A percentile compares a stretch with the other conserved stretches of the same genome.
Conservation (phyloP, 805 yeast species). For the Pichia cabralensis region DNA sequence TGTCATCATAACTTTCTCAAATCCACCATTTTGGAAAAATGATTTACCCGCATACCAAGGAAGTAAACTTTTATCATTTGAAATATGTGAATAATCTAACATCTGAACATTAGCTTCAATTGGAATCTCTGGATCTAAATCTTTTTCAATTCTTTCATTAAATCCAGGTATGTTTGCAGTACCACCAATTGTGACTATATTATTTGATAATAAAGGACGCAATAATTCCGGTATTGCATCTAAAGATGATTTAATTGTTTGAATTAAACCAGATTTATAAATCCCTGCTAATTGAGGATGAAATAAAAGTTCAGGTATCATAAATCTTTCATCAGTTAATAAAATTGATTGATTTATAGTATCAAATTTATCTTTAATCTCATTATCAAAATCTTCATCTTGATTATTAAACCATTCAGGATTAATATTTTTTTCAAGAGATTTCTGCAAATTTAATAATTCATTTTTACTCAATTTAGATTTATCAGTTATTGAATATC, state of each 20-base stretch:
- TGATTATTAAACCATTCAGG: constrained; percentile 68
- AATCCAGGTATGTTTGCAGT: constrained; percentile 63
- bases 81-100: constrained; percentile 19
- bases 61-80: constrained; percentile 31
- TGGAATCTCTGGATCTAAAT: constrained; percentile 59
- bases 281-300: constrained; percentile 78
- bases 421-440: constrained; percentile 67
- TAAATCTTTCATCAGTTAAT: constrained; percentile 76
- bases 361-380: constrained; percentile 10
- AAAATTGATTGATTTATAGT: constrained; percentile 44
- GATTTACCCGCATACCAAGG: constrained; percentile 47
- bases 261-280: constrained; percentile 69
- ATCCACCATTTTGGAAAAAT: constrained; percentile 37
- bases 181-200: constrained; percentile 79
- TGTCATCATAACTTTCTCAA: constrained; percentile 49
- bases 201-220: constrained; percentile 68
- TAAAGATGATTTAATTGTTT: constrained; percentile 58
- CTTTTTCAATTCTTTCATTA: constrained; percentile 46
- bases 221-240: constrained; percentile 61
- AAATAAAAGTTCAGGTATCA: constrained; percentile 77
- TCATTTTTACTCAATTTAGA: constrained; percentile 8
- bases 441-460: constrained; percentile 18
- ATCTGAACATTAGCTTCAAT: constrained; percentile 58
- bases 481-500: constrained; percentile 33
- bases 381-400: constrained; percentile 42